Percentiles rank a stretch among this genome's conserved stretches.
phyloP scores from a whole-genome alignment of 768 basidiomycete species.

The Hygrocybe coccinea region DNA sequence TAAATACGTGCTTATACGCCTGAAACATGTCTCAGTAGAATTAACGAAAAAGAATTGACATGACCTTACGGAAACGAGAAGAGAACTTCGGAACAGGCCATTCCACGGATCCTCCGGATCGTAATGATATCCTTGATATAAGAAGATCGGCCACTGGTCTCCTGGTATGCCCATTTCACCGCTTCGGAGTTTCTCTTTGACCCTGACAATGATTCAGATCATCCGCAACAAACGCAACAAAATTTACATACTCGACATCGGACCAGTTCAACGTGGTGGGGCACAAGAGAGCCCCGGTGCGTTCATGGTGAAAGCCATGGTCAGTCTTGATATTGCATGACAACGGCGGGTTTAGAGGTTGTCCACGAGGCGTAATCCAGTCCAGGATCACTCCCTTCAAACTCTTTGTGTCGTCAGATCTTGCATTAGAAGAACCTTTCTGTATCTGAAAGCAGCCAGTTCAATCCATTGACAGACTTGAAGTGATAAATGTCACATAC shows the following conservation, averaged over 20 bases:
- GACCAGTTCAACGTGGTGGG: not conserved
- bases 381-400: not conserved
- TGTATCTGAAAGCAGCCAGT: not conserved
- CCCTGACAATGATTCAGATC: not conserved
- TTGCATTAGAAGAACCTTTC: not conserved
- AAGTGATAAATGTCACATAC: not conserved
- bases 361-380: constrained; percentile 1
- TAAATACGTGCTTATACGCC: not conserved
- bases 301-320: not conserved
- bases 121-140: not conserved
- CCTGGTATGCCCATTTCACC: not conserved
- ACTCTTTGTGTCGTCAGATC: not conserved
- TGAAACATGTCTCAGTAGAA: not conserved
- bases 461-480: too few species aligned
- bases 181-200: not conserved
- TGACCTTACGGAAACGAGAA: not conserved
- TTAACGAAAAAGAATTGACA: not conserved
- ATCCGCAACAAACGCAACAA: too few species aligned
- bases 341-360: not conserved
- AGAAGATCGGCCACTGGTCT: not conserved
- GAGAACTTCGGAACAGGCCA: constrained; percentile 1
- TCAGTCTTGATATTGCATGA: not conserved
- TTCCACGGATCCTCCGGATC: too few species aligned
- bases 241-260: too few species aligned
- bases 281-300: not conserved